Conservation (phyloP, 495 filamentous ascomycete genomes). For the Podospora fimiseda region DNA sequence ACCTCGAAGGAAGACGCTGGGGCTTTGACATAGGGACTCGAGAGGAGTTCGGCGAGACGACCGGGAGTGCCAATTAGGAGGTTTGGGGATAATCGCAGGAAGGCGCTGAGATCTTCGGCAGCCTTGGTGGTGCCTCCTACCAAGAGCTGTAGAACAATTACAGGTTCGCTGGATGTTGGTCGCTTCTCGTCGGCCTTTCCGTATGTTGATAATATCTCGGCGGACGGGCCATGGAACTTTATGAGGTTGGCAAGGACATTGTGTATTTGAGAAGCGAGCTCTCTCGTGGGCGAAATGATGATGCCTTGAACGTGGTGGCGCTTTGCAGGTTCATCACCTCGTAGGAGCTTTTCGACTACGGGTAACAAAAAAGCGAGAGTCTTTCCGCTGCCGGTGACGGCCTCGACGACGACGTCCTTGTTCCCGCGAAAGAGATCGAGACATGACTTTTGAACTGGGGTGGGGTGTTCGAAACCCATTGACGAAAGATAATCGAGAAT, state of each 20-base stretch:
- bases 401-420: constrained; percentile 96
- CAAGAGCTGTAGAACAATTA: constrained; percentile 77
- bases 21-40: constrained; percentile 84
- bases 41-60: constrained; percentile 77
- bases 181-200: constrained; percentile 46
- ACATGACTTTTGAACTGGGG: constrained; percentile 89
- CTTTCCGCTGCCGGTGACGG: constrained; percentile 93
- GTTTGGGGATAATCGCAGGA: constrained; percentile 75
- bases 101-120: constrained; percentile 74
- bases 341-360: constrained; percentile 75
- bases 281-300: constrained; percentile 86
- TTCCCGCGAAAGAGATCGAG: constrained; percentile 88
- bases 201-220: constrained; percentile 47
- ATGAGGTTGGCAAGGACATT: constrained; percentile 71
- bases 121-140: constrained; percentile 78
- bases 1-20: constrained; percentile 83
- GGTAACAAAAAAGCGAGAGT: constrained; percentile 89
- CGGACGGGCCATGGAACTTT: constrained; percentile 75
- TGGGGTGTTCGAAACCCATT: constrained; percentile 84
- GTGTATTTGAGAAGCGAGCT: constrained; percentile 86
- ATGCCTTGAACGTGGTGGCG: constrained; percentile 86
- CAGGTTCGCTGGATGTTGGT: constrained; percentile 44
- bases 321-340: constrained; percentile 64
- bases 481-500: constrained; percentile 73
- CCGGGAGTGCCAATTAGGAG: constrained; percentile 85